Conservation (phyloP, 805 yeast species). For the Hanseniaspora osmophila region DNA sequence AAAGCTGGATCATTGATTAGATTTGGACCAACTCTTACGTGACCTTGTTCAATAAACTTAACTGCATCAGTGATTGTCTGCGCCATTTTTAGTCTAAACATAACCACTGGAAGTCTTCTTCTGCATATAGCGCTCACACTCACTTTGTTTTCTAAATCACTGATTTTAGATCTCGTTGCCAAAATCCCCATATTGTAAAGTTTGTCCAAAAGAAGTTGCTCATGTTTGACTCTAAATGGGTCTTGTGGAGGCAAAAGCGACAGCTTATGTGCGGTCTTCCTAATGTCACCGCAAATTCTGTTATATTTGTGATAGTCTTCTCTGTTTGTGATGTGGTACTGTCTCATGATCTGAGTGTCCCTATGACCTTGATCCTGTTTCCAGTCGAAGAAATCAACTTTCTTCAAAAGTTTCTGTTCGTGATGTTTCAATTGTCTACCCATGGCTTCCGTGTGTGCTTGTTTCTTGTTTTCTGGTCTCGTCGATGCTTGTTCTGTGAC, state of each 20-base stretch:
- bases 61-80: conserved; percentile 80
- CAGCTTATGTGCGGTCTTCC: conserved; percentile 74
- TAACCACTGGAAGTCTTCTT: conserved; percentile 82
- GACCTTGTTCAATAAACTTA: conserved; percentile 90
- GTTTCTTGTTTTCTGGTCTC: background rate
- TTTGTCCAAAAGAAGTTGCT: conserved; percentile 75
- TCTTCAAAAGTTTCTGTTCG: conserved; percentile 85
- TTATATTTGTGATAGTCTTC: conserved; percentile 94
- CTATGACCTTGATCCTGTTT: conserved; percentile 91
- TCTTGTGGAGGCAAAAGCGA: conserved; percentile 79
- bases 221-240: conserved; percentile 77
- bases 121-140: conserved; percentile 89
- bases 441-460: conserved; percentile 37
- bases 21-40: conserved; percentile 92
- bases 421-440: conserved; percentile 85
- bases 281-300: conserved; percentile 79
- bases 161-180: conserved; percentile 76
- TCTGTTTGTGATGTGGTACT: conserved; percentile 84
- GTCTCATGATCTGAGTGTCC: conserved; percentile 92
- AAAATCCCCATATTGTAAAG: conserved; percentile 78
- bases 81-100: conserved; percentile 91
- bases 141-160: conserved; percentile 81
- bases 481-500: too few relatives aligned
- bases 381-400: conserved; percentile 95
- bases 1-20: conserved; percentile 93